Percentiles rank a stretch among this genome's conserved stretches.
Conservation (phyloP, 495 filamentous ascomycete species). For the Penicillium maclennaniae region DNA sequence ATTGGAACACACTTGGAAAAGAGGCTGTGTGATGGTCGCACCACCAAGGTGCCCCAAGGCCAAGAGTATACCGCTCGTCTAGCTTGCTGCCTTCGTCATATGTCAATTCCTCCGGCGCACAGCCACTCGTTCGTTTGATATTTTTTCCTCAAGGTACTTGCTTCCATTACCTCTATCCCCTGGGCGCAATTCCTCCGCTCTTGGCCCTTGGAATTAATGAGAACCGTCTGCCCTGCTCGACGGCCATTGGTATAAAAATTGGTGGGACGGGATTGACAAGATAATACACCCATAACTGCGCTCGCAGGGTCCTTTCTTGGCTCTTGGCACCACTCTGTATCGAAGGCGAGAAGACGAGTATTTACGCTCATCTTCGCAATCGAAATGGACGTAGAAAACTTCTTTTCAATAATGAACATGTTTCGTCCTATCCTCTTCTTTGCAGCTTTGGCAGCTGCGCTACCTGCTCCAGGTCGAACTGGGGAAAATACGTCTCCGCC, state of each 20-base stretch:
- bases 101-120: no score
- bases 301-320: not conserved
- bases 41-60: no score
- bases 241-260: not conserved
- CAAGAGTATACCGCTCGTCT: no score
- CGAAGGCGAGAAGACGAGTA: not conserved
- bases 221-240: not conserved
- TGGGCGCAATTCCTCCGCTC: not conserved
- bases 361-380: not conserved
- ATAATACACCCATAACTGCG: not conserved
- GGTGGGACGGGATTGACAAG: not conserved
- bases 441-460: conserved; percentile 5
- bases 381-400: not conserved
- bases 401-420: not conserved
- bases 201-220: not conserved
- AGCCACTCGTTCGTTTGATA: not conserved
- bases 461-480: conserved; percentile 2
- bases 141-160: not conserved
- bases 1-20: no score
- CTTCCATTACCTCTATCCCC: not conserved
- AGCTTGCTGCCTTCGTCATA: no score
- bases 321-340: not conserved
- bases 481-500: conserved; percentile 3
- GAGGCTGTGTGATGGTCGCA: no score
- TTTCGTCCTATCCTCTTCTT: not conserved